Conservation (phyloP, 2,329 filamentous ascomycete species). For the Juglanconis oblonga region DNA sequence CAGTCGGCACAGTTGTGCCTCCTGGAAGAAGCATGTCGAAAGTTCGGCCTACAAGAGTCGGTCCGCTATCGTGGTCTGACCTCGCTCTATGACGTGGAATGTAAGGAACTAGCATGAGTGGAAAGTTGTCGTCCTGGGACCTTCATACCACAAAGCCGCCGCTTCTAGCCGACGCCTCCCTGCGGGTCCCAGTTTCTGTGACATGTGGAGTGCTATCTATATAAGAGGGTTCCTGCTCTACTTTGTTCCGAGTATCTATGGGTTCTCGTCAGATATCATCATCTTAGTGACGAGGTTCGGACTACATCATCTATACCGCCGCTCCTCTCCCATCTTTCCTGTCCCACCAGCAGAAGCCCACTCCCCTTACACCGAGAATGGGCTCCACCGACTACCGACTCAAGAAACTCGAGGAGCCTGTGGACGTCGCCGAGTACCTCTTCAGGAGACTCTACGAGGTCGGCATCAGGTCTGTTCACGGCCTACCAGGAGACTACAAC, state of each 20-base stretch:
- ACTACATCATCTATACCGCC: not conserved
- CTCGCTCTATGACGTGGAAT: not conserved
- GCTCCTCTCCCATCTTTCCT: too few relatives aligned
- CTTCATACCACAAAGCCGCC: not conserved
- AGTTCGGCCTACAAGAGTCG: not conserved
- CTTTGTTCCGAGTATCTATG: not conserved
- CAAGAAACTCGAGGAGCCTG: conserved; percentile 42
- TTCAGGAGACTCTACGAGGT: conserved; percentile 63
- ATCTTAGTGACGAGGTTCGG: not conserved
- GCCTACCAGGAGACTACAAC: conserved; percentile 73
- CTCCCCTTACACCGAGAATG: not conserved
- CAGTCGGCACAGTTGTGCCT: too few relatives aligned
- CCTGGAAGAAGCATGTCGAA: not conserved
- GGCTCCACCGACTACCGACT: conserved; percentile 38
- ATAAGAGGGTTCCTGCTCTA: not conserved
- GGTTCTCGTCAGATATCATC: not conserved
- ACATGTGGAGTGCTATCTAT: not conserved
- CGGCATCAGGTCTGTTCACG: conserved; percentile 63
- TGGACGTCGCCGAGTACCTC: conserved; percentile 66
- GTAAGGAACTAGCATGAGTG: not conserved
- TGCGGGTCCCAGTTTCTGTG: not conserved
- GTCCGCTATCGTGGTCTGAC: conserved; percentile 8
- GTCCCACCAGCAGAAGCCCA: not conserved
- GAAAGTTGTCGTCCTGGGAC: not conserved
- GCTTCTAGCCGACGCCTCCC: conserved; percentile 1